These are phyloP conservation scores for Cyclotella baltica DNA, from an alignment of 108 stramenopile genomes.

Conservation along the genomic window DNA sequence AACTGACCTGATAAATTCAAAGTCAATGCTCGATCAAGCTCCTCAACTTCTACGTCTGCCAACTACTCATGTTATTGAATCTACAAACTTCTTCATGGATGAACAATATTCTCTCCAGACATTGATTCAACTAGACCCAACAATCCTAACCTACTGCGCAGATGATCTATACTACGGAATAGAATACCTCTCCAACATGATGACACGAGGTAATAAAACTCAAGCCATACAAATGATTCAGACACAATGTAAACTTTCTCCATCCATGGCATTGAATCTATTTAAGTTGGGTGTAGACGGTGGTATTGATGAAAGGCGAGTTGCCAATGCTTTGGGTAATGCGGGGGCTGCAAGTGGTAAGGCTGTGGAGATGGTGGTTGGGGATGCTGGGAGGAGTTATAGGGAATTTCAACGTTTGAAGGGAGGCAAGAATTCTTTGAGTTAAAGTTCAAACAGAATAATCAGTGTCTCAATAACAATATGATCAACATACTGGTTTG, in stretches of 20 bases:
- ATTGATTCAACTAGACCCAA: slow-evolving; percentile 37
- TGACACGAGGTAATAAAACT: slow-evolving; percentile 33
- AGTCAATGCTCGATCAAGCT: slow-evolving; percentile 15
- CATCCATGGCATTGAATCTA: slow-evolving; percentile 25
- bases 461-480: too few species aligned
- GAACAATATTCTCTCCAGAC: neutral
- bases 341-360: slow-evolving; percentile 36
- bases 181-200: slow-evolving; percentile 45
- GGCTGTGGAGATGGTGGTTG: slow-evolving; percentile 30
- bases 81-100: slow-evolving; percentile 31
- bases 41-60: slow-evolving; percentile 46
- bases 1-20: slow-evolving; percentile 9
- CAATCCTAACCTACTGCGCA: slow-evolving; percentile 38
- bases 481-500: too few species aligned
- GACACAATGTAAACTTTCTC: slow-evolving; percentile 21
- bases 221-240: slow-evolving; percentile 30
- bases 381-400: slow-evolving; percentile 27
- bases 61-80: slow-evolving; percentile 30
- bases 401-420: slow-evolving; percentile 37
- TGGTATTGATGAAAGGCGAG: slow-evolving; percentile 39
- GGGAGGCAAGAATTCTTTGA: slow-evolving; percentile 35
- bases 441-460: too few species aligned
- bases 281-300: slow-evolving; percentile 39
- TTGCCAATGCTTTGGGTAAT: slow-evolving; percentile 26
- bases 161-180: slow-evolving; percentile 38